phyloP scores from a whole-genome alignment of 768 basidiomycete genomes.

The Boletus patriciae region DNA sequence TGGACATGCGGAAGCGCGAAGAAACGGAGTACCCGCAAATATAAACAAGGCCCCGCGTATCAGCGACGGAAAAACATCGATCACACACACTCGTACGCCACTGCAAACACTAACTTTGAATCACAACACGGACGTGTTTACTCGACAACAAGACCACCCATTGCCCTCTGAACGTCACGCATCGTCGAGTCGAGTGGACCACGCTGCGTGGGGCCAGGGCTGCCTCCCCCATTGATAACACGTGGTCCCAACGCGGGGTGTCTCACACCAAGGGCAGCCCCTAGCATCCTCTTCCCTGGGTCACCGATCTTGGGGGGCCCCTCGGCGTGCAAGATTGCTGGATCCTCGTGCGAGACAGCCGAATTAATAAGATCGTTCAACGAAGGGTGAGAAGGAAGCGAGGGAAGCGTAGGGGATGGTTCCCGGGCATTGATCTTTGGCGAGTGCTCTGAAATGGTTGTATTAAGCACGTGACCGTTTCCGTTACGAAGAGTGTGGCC shows the following conservation, averaged over 20 bases:
- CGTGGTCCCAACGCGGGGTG: constrained; percentile 73
- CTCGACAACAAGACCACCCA: constrained; percentile 77
- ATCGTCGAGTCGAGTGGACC: constrained; percentile 56
- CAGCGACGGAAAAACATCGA: constrained; percentile 20
- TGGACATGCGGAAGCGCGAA: constrained; percentile 13
- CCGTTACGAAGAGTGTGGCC: constrained; percentile 31
- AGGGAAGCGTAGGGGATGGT: constrained; percentile 80
- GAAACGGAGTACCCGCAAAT: constrained; percentile 11
- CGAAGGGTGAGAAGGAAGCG: constrained; percentile 78
- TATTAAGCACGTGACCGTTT: constrained; percentile 38
- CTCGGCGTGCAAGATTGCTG: constrained; percentile 56
- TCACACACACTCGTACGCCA: constrained; percentile 22
- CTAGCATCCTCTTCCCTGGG: constrained; percentile 87
- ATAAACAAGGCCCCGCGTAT: constrained; percentile 23
- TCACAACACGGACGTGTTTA: constrained; percentile 35
- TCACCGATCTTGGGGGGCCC: constrained; percentile 83
- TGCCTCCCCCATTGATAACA: constrained; percentile 43
- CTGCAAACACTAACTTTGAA: constrained; percentile 16
- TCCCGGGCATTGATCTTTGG: constrained; percentile 53
- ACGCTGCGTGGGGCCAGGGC: constrained; percentile 25
- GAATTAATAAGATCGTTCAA: constrained; percentile 83
- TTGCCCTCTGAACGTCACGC: constrained; percentile 70
- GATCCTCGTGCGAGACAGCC: constrained; percentile 57
- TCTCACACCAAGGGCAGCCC: constrained; percentile 79
- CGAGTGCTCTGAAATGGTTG: constrained; percentile 53